Base-by-base conservation (phyloP, 768 basidiomycete species). In the Suillus alpinus region DNA sequence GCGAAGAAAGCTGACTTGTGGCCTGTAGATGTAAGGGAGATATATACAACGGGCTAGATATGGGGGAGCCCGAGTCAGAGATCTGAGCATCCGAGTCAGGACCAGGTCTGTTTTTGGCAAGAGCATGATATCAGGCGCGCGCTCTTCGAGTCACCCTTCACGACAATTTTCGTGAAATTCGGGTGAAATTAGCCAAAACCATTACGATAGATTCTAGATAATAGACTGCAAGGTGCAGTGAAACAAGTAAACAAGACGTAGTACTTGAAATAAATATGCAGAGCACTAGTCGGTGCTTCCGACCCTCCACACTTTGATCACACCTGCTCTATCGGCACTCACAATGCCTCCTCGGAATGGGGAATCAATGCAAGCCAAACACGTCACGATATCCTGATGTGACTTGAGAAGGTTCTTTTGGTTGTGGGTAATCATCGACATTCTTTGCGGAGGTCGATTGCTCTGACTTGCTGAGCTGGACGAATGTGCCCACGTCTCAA, bases 271-370 rank as follows among this genome's bases (percentile, higher is more conserved):
- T 63, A 58, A 58, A 62, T 55, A 59, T 44, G 52, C 37, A 29
- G 32, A 36, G 26, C 46, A 59, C 65, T 67, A 75, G 36, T 83
- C 82, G 4, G 78, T 71, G 49, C 76, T 68, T 23, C 92, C 91
- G 23, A 91, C 83, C 60, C 87, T 81, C 90, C 91, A 98, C 0
- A 97, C 90, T 72, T 97, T 98, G 65, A 98, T 82, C 20, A 88
- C 87, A 3, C 97, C 97, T 23, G 88, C 82, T 51, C 93, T 81
- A 71, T 98, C 96, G 2, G 91, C 96, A 63, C 90, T 94, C n/a
- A 98, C 84, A 50, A 97, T 83, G 1, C 94, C 92, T 29, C 94
- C 94, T 58, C 92, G 83, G 75, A 98, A 98, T 1, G 96, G 94
- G 0, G 95, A 89, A 64, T 97, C 94, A 57, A 99, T 86, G 64